Percentiles rank a stretch among this genome's conserved stretches.
These are phyloP conservation scores for Fusarium sublunatum DNA, from an alignment of 2,329 filamentous ascomycete genomes.

Conservation along the genomic window DNA sequence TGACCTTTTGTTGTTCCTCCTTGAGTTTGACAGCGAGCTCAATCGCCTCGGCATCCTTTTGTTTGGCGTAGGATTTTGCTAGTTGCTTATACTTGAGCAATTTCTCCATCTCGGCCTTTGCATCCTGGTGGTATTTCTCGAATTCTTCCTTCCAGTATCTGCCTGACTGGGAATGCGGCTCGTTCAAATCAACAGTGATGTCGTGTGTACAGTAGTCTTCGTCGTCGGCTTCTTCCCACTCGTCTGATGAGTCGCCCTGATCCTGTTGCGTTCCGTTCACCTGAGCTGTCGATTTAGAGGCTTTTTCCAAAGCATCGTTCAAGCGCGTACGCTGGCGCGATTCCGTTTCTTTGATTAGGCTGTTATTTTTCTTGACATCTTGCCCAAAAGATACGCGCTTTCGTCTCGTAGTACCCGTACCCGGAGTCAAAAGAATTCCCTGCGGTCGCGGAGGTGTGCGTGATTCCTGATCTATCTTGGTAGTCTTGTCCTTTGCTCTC, in stretches of 20 bases:
- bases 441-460: conserved; percentile 63
- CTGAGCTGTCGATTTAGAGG: conserved; percentile 28
- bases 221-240: conserved; percentile 64
- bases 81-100: conserved; percentile 83
- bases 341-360: conserved; percentile 46
- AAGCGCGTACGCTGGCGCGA: conserved; percentile 56
- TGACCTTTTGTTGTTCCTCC: conserved; percentile 74
- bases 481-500: conserved; percentile 42
- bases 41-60: conserved; percentile 78
- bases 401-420: conserved; percentile 68
- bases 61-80: conserved; percentile 80
- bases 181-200: conserved; percentile 75
- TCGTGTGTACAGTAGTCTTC: conserved; percentile 65
- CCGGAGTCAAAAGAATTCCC: conserved; percentile 73
- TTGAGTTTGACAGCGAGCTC: conserved; percentile 73
- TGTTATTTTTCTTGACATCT: conserved; percentile 61
- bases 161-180: conserved; percentile 79
- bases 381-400: conserved; percentile 75
- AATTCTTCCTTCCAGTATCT: conserved; percentile 85
- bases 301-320: conserved; percentile 58
- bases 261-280: conserved; percentile 19
- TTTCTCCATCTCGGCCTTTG: conserved; percentile 79
- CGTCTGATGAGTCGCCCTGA: conserved; percentile 50
- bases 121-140: conserved; percentile 77
- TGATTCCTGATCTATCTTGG: conserved; percentile 44